Base-by-base conservation (phyloP, 805 yeast genomes). In the Spathaspora girioi region DNA sequence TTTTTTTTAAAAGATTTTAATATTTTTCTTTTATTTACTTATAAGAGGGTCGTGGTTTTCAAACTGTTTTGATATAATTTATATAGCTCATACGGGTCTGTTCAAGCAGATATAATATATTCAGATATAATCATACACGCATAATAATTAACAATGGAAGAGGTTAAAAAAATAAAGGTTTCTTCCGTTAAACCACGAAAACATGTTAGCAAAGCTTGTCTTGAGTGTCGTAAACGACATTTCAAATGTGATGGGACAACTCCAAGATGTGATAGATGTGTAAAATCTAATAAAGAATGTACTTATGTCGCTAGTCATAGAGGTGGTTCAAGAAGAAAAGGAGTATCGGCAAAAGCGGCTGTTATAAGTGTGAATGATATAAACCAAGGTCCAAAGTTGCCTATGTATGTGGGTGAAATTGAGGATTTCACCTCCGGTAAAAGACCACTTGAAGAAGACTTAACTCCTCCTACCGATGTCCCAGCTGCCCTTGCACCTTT, bases 311-410 rank as follows among this genome's bases (percentile, higher is more conserved):
- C 76, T 57, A 76, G 81, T 53, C 73, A 78, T 42, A 62, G 84
- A 54, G 84, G 84, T 40, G 84, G 84, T 1, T 74, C 82, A 6
- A 62, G 84, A 44, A 76, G 68, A 55, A 79, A 75, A 56, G 83
- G 83, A 14, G 73, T 74, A 19, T 71, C 66, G 54, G 67, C 59
- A 46, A 54, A 49, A 18, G 38, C 29, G 17, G 20, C 38, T 6
- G 35, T 23, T 10, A 29, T 49, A 3, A 29, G 45, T 19, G 26
- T 51, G 6, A 48, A 44, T 31, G 50, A 52, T 31, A 45, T 45
- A 5, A 35, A 49, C 18, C 51, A 45, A 35, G 52, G 55, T n/a
- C 60, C 57, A 10, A 45, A 41, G n/a, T 43, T 51, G 43, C 52
- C 55, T 9, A 52, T 49, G 49, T 45, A 40, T 31, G 20, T 51